These are phyloP conservation scores for Barbarea vulgaris DNA, from an alignment of 345 rosid species.

Conservation along the genomic window DNA sequence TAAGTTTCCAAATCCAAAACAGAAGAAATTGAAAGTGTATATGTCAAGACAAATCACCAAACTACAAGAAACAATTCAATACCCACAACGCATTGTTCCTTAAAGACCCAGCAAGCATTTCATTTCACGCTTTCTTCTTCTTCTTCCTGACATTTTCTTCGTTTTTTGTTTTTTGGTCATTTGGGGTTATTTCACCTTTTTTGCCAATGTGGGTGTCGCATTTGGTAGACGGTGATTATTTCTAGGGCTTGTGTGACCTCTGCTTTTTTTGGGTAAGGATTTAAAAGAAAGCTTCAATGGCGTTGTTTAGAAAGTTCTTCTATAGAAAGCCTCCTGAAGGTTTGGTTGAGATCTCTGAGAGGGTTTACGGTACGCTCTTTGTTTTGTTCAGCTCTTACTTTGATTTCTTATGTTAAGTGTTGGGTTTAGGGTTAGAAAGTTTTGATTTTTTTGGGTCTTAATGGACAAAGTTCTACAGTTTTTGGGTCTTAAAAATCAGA, in stretches of 20 bases:
- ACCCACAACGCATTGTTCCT: constrained; percentile 51
- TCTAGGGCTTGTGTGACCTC: constrained; percentile 15
- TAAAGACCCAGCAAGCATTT: constrained; percentile 58
- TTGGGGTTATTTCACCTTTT: constrained; percentile 32
- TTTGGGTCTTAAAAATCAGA: not conserved
- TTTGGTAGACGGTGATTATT: constrained; percentile 35
- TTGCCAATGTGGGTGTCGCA: constrained; percentile 38
- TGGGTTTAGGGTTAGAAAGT: constrained; percentile 26
- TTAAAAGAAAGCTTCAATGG: constrained; percentile 52
- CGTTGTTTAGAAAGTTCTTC: constrained; percentile 73
- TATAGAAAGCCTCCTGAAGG: constrained; percentile 74
- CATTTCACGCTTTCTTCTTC: constrained; percentile 29
- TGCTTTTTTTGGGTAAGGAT: constrained; percentile 22
- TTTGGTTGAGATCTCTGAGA: constrained; percentile 79
- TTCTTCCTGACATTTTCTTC: constrained; percentile 41
- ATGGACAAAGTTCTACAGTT: not conserved
- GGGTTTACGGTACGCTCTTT: constrained; percentile 67
- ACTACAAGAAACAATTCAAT: constrained; percentile 34
- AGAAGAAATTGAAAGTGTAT: constrained; percentile 49
- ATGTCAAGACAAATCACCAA: constrained; percentile 51
- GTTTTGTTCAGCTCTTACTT: not conserved
- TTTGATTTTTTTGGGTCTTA: constrained; percentile 1
- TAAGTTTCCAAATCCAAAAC: constrained; percentile 46
- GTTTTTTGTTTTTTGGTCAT: constrained; percentile 32
- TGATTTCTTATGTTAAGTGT: not conserved